phyloP scores from a whole-genome alignment of 306 rosid species.

The Potentilla sterilis region DNA sequence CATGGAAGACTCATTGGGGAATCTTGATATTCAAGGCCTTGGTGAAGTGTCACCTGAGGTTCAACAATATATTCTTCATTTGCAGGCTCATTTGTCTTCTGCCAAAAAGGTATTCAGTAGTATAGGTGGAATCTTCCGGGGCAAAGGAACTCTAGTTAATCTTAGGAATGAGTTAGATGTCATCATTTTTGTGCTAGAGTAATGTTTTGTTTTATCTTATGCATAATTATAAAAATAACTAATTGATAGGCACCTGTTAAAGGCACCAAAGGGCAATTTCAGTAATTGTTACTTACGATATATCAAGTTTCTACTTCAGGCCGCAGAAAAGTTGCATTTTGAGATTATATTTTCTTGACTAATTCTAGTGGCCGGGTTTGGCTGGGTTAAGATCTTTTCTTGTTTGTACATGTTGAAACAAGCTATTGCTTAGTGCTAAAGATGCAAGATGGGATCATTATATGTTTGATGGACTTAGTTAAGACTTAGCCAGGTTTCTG shows the following conservation, averaged over 20 bases:
- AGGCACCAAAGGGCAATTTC: background rate
- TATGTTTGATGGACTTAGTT: background rate
- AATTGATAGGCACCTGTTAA: background rate
- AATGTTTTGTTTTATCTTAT: background rate
- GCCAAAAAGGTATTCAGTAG: conserved; percentile 58
- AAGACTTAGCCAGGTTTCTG: background rate
- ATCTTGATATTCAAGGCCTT: conserved; percentile 53
- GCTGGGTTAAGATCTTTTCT: background rate
- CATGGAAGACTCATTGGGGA: conserved; percentile 34
- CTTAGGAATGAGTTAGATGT: conserved; percentile 8
- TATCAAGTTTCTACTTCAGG: background rate
- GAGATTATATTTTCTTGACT: background rate
- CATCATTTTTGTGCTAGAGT: conserved; percentile 8
- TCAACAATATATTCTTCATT: conserved; percentile 58
- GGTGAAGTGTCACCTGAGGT: conserved; percentile 77
- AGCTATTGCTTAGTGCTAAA: background rate
- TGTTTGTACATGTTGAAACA: background rate
- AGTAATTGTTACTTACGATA: background rate
- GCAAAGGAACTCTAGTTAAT: conserved; percentile 1
- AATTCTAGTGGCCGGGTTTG: background rate
- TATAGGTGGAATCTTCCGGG: background rate
- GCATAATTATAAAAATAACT: background rate
- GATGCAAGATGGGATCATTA: background rate
- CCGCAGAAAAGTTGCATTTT: background rate
- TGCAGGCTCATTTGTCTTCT: conserved; percentile 79